Percentiles rank a stretch among this genome's conserved stretches.
Evolutionary conservation across 106 monocot genomes (phyloP).

Genomic region (Dendrobium officinale): DNA sequence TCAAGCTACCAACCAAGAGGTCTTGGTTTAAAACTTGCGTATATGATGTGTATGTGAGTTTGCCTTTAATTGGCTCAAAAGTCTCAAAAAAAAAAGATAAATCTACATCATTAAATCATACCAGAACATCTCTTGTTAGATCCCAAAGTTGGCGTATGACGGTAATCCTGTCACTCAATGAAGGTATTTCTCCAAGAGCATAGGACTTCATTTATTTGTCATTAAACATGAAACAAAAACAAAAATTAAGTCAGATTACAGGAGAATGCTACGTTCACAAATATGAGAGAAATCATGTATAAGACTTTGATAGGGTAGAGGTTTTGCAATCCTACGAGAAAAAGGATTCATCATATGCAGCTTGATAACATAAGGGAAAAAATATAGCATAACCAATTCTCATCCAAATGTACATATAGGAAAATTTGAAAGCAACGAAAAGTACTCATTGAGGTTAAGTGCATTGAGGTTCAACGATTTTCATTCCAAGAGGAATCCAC

Average conservation of each 20-base stretch:
- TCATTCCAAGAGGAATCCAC: no score
- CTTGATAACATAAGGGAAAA: not conserved
- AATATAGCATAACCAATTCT: not conserved
- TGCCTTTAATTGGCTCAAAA: no score
- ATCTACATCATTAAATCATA: conserved; percentile 13
- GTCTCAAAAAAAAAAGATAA: no score
- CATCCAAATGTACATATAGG: not conserved
- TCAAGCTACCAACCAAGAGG: no score
- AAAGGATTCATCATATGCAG: not conserved
- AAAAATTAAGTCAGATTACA: not conserved
- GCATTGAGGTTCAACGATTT: no score
- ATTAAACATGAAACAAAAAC: conserved; percentile 4
- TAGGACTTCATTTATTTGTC: conserved; percentile 45
- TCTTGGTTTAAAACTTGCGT: no score
- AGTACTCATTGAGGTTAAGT: not conserved
- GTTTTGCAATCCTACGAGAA: not conserved
- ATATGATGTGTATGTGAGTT: no score
- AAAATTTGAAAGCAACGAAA: not conserved
- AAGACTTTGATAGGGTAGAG: not conserved
- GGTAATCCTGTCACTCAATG: conserved; percentile 60
- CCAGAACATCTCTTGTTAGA: conserved; percentile 68
- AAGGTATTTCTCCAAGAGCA: conserved; percentile 77
- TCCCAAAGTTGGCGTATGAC: conserved; percentile 80
- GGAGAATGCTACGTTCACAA: not conserved
- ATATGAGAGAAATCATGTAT: not conserved